A percentile compares a stretch with the other conserved stretches of the same genome.
Evolutionary conservation across 2,329 filamentous ascomycete species (phyloP).

Genomic region (Phyllosticta citribraziliensis): DNA sequence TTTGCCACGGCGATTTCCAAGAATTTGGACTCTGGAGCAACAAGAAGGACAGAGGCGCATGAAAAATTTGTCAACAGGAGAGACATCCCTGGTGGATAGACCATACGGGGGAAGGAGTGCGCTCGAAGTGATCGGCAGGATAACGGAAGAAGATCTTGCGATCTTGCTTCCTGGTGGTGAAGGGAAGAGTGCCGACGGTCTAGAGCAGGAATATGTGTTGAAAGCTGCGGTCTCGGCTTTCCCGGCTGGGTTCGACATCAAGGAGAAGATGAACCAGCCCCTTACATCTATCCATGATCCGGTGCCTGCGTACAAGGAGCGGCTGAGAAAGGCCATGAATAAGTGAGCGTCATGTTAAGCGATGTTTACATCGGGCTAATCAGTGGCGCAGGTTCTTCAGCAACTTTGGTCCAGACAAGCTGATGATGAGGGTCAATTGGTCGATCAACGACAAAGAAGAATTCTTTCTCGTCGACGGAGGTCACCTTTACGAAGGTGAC

Average conservation of each 20-base stretch:
- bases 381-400: slow-evolving; percentile 6
- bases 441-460: slow-evolving; percentile 6
- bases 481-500: slow-evolving; percentile 5
- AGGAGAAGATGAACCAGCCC: slow-evolving; percentile 3
- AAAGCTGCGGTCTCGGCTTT: slow-evolving; percentile 6
- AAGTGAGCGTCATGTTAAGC: neutral
- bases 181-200: neutral
- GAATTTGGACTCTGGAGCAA: neutral
- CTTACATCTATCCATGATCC: slow-evolving; percentile 5
- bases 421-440: slow-evolving; percentile 8
- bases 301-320: slow-evolving; percentile 6
- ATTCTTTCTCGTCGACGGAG: slow-evolving; percentile 1
- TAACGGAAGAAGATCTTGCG: slow-evolving; percentile 5
- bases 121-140: neutral
- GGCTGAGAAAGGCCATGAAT: slow-evolving; percentile 7
- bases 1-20: slow-evolving; percentile 3
- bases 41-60: neutral
- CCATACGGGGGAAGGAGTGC: slow-evolving; percentile 1
- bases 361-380: neutral
- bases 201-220: slow-evolving; percentile 2
- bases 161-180: neutral
- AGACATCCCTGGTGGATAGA: neutral
- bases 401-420: neutral
- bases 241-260: slow-evolving; percentile 5
- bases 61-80: neutral